Conservation (phyloP, 306 rosid genomes). For the Cicer bijugum region DNA sequence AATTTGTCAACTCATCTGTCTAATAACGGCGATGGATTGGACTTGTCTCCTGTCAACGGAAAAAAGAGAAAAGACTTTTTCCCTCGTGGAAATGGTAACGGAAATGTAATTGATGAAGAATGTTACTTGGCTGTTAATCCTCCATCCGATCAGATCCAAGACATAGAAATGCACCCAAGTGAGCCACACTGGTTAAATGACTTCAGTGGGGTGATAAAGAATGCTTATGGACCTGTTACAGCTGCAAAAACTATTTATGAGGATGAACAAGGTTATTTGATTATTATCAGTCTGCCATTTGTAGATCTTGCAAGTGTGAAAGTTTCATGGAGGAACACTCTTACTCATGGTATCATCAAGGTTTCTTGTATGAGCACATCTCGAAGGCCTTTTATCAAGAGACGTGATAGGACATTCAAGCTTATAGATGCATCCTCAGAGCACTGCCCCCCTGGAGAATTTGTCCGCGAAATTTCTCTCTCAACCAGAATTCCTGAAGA, state of each 20-base stretch:
- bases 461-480: constrained; percentile 84
- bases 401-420: constrained; percentile 83
- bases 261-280: constrained; percentile 80
- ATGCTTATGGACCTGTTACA: constrained; percentile 79
- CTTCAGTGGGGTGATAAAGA: constrained; percentile 90
- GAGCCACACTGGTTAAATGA: constrained; percentile 68
- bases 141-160: constrained; percentile 65
- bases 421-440: constrained; percentile 80
- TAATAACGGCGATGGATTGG: constrained; percentile 57
- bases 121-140: constrained; percentile 76
- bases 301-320: constrained; percentile 89
- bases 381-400: constrained; percentile 72
- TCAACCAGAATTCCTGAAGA: constrained; percentile 90
- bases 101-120: constrained; percentile 47
- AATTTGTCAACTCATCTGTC: constrained; percentile 64
- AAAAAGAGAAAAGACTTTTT: constrained; percentile 79
- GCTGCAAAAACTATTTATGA: constrained; percentile 92
- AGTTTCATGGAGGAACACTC: constrained; percentile 94
- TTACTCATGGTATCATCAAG: constrained; percentile 80
- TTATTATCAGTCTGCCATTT: constrained; percentile 81
- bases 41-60: constrained; percentile 63
- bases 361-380: constrained; percentile 90
- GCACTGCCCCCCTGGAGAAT: constrained; percentile 95
- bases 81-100: constrained; percentile 54
- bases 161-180: constrained; percentile 58